phyloP scores from a whole-genome alignment of 1,284 basidiomycete species.

The Apiotrichum gracile region DNA sequence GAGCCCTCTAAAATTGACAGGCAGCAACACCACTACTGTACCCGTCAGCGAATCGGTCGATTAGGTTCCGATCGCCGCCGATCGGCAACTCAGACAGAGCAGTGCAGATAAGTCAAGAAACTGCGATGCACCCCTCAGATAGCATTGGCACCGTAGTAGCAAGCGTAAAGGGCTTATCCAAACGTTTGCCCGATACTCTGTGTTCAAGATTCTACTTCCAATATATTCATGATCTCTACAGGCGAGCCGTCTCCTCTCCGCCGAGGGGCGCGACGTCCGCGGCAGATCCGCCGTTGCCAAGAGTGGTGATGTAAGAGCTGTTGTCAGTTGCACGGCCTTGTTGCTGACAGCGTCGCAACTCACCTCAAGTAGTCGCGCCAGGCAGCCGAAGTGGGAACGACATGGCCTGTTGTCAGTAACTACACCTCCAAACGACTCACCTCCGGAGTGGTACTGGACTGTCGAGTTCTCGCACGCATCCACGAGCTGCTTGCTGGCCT shows the following conservation, averaged over 20 bases:
- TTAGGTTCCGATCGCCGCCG: too few relatives aligned
- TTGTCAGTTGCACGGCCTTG: neutral
- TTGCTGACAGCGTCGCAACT: neutral
- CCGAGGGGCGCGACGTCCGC: neutral
- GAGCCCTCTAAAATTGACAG: too few relatives aligned
- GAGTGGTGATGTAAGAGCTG: neutral
- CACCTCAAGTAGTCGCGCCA: neutral
- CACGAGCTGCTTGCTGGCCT: conserved; percentile 60
- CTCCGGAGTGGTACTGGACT: conserved; percentile 44
- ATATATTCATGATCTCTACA: too few relatives aligned
- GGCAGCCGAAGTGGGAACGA: neutral
- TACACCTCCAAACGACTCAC: conserved; percentile 13
- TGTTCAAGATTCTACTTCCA: too few relatives aligned
- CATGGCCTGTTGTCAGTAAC: neutral
- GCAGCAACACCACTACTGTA: too few relatives aligned
- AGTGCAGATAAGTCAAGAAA: too few relatives aligned
- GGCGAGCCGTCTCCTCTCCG: neutral
- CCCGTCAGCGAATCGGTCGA: too few relatives aligned
- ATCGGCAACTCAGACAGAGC: too few relatives aligned
- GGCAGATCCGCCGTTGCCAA: neutral
- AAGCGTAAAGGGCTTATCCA: too few relatives aligned
- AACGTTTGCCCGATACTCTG: too few relatives aligned
- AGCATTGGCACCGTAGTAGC: too few relatives aligned
- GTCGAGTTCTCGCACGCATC: conserved; percentile 52
- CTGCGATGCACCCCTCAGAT: too few relatives aligned